Conservation (phyloP, 306 rosid genomes). For the Luffa acutangula region DNA sequence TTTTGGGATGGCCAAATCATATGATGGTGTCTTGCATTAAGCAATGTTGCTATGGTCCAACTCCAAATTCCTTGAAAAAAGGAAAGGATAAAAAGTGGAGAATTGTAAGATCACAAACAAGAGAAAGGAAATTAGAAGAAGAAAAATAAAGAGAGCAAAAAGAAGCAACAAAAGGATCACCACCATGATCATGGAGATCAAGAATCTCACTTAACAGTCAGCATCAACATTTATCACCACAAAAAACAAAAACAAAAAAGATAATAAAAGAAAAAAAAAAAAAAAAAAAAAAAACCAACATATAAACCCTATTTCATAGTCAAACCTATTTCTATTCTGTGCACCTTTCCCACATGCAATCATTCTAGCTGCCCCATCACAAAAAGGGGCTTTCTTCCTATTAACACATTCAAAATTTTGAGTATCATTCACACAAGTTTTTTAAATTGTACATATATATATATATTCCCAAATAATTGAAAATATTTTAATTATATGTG, state of each 20-base stretch:
- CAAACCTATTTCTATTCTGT: neutral
- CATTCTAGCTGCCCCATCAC: neutral
- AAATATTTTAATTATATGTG: neutral
- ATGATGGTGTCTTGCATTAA: neutral
- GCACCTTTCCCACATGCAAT: neutral
- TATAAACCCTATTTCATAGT: neutral
- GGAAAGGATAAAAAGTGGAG: neutral
- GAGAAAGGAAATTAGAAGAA: neutral
- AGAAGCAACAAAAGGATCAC: neutral
- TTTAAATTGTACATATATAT: neutral
- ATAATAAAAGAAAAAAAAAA: too few species aligned
- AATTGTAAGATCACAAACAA: neutral
- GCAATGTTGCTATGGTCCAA: neutral
- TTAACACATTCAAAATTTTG: neutral
- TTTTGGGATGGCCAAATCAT: constrained; percentile 2
- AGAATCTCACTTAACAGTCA: constrained; percentile 5
- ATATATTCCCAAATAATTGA: neutral
- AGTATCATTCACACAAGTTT: neutral
- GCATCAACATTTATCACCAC: neutral
- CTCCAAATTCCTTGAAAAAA: neutral
- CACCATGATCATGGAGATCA: neutral
- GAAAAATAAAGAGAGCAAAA: neutral
- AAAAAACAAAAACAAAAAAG: neutral
- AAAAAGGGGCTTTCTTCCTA: neutral
- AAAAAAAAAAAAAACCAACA: neutral